A percentile compares a stretch with the other conserved stretches of the same genome.
These are phyloP conservation scores for Didymella exigua DNA, from an alignment of 2,329 filamentous ascomycete species.

Conservation along the genomic window DNA sequence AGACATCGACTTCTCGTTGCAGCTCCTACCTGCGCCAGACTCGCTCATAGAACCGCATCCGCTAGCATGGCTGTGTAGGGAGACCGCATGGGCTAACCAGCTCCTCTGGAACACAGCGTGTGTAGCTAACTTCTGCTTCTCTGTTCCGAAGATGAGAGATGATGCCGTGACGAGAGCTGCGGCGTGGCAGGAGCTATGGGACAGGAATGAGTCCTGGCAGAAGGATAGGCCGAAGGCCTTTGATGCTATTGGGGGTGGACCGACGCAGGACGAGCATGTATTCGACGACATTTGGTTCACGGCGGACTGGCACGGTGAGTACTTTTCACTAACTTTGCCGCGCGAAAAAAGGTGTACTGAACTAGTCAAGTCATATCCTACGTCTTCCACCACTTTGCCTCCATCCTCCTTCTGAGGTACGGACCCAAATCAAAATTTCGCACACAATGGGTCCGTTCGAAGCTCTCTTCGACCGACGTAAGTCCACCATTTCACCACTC, in stretches of 20 bases:
- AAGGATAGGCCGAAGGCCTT: slow-evolving; percentile 30
- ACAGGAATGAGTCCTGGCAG: slow-evolving; percentile 29
- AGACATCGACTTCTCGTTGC: slow-evolving; percentile 36
- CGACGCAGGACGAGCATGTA: slow-evolving; percentile 1
- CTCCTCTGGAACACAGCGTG: slow-evolving; percentile 38
- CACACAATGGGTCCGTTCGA: slow-evolving; percentile 20
- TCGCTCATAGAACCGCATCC: slow-evolving; percentile 29
- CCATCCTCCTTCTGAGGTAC: slow-evolving; percentile 37
- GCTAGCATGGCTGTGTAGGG: slow-evolving; percentile 27
- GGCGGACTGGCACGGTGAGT: slow-evolving; percentile 36
- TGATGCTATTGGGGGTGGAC: slow-evolving; percentile 32
- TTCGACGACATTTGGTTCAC: slow-evolving; percentile 23
- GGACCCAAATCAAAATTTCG: slow-evolving; percentile 35
- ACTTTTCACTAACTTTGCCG: not conserved
- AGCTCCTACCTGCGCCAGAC: slow-evolving; percentile 26
- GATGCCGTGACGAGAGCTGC: not conserved
- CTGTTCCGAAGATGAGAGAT: slow-evolving; percentile 16
- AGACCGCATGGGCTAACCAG: slow-evolving; percentile 41
- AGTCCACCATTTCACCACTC: not conserved
- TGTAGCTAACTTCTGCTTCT: slow-evolving; percentile 39
- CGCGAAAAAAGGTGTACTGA: not conserved
- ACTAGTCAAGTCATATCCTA: slow-evolving; percentile 27
- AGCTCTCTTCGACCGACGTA: slow-evolving; percentile 6
- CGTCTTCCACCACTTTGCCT: slow-evolving; percentile 37
- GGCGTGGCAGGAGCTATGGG: slow-evolving; percentile 32